phyloP scores from a whole-genome alignment of 192 early-diverging fungal genomes.

The Coemansia sp. region DNA sequence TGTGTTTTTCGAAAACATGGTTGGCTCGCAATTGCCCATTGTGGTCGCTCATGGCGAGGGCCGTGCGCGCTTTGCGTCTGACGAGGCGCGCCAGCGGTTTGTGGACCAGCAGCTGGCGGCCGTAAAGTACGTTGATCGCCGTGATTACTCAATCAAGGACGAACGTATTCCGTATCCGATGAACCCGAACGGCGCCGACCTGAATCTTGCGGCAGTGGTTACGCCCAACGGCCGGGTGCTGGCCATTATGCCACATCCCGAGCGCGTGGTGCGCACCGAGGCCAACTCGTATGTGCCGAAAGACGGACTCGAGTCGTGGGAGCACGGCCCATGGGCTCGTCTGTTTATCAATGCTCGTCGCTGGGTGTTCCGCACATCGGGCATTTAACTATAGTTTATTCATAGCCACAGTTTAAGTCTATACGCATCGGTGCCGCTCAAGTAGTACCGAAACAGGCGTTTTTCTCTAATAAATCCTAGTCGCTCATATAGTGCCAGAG shows the following conservation, averaged over 20 bases:
- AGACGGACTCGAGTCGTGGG: slow-evolving; percentile 28
- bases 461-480: slow-evolving; percentile 95
- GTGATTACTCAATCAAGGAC: slow-evolving; percentile 57
- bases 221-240: slow-evolving; percentile 85
- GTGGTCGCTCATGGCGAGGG: slow-evolving; percentile 99
- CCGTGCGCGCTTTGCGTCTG: slow-evolving; percentile 70
- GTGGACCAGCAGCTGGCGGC: slow-evolving; percentile 60
- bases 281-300: slow-evolving; percentile 87
- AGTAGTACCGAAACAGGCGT: slow-evolving; percentile 84
- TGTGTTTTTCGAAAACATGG: slow-evolving; percentile 92
- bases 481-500: slow-evolving; percentile 82
- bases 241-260: slow-evolving; percentile 99
- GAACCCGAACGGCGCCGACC: slow-evolving; percentile 94
- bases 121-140: slow-evolving; percentile 81
- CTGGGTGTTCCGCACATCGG: slow-evolving; percentile 64
- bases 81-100: slow-evolving; percentile 48
- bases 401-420: slow-evolving; percentile 68
- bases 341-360: slow-evolving; percentile 91
- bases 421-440: slow-evolving; percentile 92
- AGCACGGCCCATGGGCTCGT: slow-evolving; percentile 81
- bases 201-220: slow-evolving; percentile 84
- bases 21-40: slow-evolving; percentile 85
- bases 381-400: neutral
- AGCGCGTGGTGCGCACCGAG: slow-evolving; percentile 80
- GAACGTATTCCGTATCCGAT: slow-evolving; percentile 82